Evolutionary conservation across 1,139 yeast genomes (phyloP), one percentile per base, ranked within the genome.

Genomic region (Sugiyamaella grinbergsii): DNA sequence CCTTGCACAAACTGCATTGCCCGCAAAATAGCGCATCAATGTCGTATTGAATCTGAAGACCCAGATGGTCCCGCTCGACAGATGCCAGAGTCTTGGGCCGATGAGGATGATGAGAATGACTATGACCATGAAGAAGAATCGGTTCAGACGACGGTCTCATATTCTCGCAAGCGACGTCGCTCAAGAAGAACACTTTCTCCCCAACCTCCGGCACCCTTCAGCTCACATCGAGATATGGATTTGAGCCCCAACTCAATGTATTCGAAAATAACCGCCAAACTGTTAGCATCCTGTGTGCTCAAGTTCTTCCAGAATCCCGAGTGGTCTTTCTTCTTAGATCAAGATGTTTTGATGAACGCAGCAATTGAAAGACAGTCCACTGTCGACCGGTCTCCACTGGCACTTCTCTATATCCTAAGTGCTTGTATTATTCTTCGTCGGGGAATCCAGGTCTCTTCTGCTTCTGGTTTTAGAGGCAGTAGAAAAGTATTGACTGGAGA

Each of bases 41-140:
- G 55, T 28, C 59, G 66, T 1, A 65, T 63, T n/a, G 45, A 29
- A 19, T 13, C 33, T 6, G 31, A 29, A 5, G 43, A 39, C 10
- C n/a, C 23, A n/a, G 32, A 38, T 4, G 33, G 24, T 16, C 5
- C 10, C n/a, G n/a, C n/a, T n/a, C n/a, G n/a, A n/a, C n/a, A n/a
- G n/a, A n/a, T n/a, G n/a, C n/a, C n/a, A n/a, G n/a, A n/a, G n/a
- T n/a, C n/a, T n/a, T n/a, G n/a, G n/a, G n/a, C n/a, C n/a, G n/a
- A n/a, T 34, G 40, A 22, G 2, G 31, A 7, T 4, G 16, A 40
- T 16, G 32, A 29, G 11, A 5, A 11, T 32, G n/a, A 23, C n/a
- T 22, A 23, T 26, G 32, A 16, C n/a, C 40, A 40, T 28, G 36
- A 28, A 40, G 36, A 40, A 26, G 36, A 40, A 15, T 40, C 44